These are phyloP conservation scores for Chlorella sp. DNA, from an alignment of 139 green algal genomes.

Conservation along the genomic window DNA sequence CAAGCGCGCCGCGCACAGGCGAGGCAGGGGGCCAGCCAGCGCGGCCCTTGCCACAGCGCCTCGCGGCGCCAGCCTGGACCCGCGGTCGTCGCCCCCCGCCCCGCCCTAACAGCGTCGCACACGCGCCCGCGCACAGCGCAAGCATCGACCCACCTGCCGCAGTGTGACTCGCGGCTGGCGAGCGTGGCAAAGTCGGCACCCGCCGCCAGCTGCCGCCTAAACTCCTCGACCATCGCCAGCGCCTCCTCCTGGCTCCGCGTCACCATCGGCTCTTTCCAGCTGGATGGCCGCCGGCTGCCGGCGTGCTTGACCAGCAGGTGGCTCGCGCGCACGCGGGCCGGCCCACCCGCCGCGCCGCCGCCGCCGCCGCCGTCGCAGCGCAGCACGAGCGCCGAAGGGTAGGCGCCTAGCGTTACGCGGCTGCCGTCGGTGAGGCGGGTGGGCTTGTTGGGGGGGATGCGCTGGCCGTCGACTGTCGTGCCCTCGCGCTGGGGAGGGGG, in stretches of 20 bases:
- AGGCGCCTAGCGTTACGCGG: too few species aligned
- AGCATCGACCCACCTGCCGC: too few species aligned
- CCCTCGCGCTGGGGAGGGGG: too few species aligned
- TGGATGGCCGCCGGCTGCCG: conserved; percentile 63
- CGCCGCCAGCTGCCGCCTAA: conserved; percentile 1
- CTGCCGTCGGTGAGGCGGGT: too few species aligned
- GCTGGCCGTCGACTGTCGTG: too few species aligned
- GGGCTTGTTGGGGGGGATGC: too few species aligned
- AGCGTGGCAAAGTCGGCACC: conserved; percentile 72
- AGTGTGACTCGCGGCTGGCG: conserved; percentile 79
- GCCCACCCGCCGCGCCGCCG: not conserved
- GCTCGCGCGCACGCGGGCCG: conserved; percentile 59
- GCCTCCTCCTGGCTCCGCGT: conserved; percentile 80
- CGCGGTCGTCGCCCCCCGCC: too few species aligned
- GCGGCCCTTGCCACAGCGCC: not conserved
- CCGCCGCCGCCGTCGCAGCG: too few species aligned
- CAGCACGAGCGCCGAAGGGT: too few species aligned
- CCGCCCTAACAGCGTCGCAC: too few species aligned
- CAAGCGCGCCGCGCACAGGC: conserved; percentile 39
- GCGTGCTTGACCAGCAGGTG: conserved; percentile 91
- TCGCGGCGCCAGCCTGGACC: too few species aligned
- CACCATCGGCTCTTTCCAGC: conserved; percentile 80
- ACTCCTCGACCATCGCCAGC: conserved; percentile 71
- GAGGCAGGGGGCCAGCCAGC: not conserved
- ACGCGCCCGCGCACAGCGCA: too few species aligned